Percentiles rank a stretch among this genome's conserved stretches.
Evolutionary conservation across 345 rosid genomes (phyloP).

Genomic region (Ailanthus altissimus): DNA sequence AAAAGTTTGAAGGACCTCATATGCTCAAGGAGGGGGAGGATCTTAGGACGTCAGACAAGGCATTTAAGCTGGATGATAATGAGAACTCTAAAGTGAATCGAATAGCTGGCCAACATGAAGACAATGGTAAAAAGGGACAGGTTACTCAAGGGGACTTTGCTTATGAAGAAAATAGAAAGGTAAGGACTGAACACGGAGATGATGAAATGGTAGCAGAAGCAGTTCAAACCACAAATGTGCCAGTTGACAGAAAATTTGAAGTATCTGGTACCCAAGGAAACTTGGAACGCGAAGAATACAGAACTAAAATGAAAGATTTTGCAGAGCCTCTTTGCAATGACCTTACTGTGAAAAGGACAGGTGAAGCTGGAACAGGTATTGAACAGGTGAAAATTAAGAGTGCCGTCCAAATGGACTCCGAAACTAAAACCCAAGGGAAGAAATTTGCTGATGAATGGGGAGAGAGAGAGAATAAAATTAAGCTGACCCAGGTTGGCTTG

Average conservation of each 20-base stretch:
- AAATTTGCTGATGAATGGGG: conserved; percentile 35
- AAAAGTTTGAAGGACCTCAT: conserved; percentile 22
- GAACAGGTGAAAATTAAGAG: conserved; percentile 36
- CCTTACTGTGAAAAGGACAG: conserved; percentile 20
- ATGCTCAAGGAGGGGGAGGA: conserved; percentile 21
- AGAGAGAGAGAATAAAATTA: conserved; percentile 32
- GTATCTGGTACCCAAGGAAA: conserved; percentile 22
- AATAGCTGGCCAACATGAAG: conserved; percentile 32
- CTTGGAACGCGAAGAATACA: conserved; percentile 23
- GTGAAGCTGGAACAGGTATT: conserved; percentile 27
- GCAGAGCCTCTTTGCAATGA: conserved; percentile 20
- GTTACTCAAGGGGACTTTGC: conserved; percentile 30
- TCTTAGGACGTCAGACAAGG: conserved; percentile 21
- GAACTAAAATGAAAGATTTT: conserved; percentile 23
- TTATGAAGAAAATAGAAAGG: conserved; percentile 30
- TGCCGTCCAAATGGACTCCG: conserved; percentile 26
- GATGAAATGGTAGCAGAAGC: conserved; percentile 36
- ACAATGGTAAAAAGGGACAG: conserved; percentile 29
- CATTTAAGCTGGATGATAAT: conserved; percentile 24
- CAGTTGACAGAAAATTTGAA: conserved; percentile 22
- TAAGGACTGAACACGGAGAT: conserved; percentile 24
- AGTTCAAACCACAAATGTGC: conserved; percentile 15
- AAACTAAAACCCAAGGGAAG: conserved; percentile 35
- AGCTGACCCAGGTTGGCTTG: conserved; percentile 26
- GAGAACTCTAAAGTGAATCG: conserved; percentile 28